These are phyloP conservation scores for Aureoboletus auriporus DNA, from an alignment of 768 basidiomycete species.

Conservation along the genomic window DNA sequence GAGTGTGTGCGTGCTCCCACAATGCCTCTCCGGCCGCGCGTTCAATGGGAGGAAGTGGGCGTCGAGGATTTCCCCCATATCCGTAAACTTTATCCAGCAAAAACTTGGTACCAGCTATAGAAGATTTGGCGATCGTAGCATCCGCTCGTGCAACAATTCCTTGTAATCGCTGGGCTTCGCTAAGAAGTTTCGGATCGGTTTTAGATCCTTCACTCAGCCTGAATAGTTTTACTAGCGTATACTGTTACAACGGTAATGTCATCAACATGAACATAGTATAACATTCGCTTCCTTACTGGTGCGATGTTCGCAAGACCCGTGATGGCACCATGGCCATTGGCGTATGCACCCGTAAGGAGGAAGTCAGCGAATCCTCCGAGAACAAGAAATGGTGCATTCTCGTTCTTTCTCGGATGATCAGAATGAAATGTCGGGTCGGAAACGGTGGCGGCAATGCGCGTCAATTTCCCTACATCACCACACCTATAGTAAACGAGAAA, in stretches of 20 bases:
- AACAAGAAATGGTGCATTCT: slow-evolving; percentile 71
- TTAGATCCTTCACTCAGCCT: slow-evolving; percentile 56
- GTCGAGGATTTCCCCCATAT: slow-evolving; percentile 77
- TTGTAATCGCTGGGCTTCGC: slow-evolving; percentile 72
- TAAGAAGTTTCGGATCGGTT: slow-evolving; percentile 51
- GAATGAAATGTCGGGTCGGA: slow-evolving; percentile 52
- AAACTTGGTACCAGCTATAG: slow-evolving; percentile 82
- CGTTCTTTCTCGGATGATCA: slow-evolving; percentile 63
- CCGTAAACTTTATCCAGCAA: slow-evolving; percentile 71
- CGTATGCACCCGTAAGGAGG: slow-evolving; percentile 66
- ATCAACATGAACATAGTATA: neutral
- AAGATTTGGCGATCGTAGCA: slow-evolving; percentile 69
- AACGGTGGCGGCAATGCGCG: slow-evolving; percentile 71
- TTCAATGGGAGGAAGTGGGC: slow-evolving; percentile 68
- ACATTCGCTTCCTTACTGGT: slow-evolving; percentile 46
- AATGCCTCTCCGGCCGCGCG: slow-evolving; percentile 52
- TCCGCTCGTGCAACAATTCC: slow-evolving; percentile 80
- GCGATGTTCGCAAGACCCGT: slow-evolving; percentile 85
- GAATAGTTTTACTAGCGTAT: slow-evolving; percentile 57
- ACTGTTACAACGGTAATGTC: slow-evolving; percentile 32
- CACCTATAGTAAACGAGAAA: slow-evolving; percentile 47
- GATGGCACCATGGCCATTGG: slow-evolving; percentile 82
- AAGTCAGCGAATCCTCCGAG: slow-evolving; percentile 87
- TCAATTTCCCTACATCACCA: slow-evolving; percentile 88
- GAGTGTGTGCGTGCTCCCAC: slow-evolving; percentile 71